Evolutionary conservation across 176 grass and related monocot genomes (phyloP), one percentile per base, ranked within the genome.

Genomic region (Areca catechu): DNA sequence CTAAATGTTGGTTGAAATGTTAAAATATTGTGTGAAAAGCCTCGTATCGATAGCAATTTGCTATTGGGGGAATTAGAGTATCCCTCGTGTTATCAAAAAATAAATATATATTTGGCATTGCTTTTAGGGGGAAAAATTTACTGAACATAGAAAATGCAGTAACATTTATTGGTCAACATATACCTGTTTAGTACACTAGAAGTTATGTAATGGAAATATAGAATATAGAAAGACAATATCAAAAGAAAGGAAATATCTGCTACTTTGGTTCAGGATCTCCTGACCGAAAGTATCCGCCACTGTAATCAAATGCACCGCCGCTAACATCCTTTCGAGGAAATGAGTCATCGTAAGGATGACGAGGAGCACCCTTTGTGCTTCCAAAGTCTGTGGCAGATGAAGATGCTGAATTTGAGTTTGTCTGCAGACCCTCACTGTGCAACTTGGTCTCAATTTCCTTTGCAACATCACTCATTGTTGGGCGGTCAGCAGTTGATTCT

Each of bases 391-490:
- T 89, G 0, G 81, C 63, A 28, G 87, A 98, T 2, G 93, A 92
- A 4, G 75, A 69, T 19, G 83, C 80, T 0, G 87, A 89, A 0
- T 78, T 88, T 0, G 87, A 89, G 58, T 70, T 29, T 27, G 78
- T 83, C 77, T 58, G 22, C 57, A 83, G 78, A 51, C 70, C 88
- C 66, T 85, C 80, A 69, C 47, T 74, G 12, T 89, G 80, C 77
- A 98, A 52, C 84, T 89, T 85, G 51, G 48, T 63, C 78, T 92
- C 94, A 16, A 98, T 89, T 78, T 98, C 84, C 76, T 92, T 92
- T 23, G 85, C 93, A 16, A 92, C 73, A 3, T 85, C 79, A 47
- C 78, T 89, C 87, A 98, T 98, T 3, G 81, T 67, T 19, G 88
- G 94, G 19, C 84, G 72, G 4, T 70, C 71, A 3, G 57, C 53